Percentiles rank a stretch among this genome's conserved stretches.
phyloP scores from a whole-genome alignment of 2,329 filamentous ascomycete genomes.

The Stachybotrys chartarum region DNA sequence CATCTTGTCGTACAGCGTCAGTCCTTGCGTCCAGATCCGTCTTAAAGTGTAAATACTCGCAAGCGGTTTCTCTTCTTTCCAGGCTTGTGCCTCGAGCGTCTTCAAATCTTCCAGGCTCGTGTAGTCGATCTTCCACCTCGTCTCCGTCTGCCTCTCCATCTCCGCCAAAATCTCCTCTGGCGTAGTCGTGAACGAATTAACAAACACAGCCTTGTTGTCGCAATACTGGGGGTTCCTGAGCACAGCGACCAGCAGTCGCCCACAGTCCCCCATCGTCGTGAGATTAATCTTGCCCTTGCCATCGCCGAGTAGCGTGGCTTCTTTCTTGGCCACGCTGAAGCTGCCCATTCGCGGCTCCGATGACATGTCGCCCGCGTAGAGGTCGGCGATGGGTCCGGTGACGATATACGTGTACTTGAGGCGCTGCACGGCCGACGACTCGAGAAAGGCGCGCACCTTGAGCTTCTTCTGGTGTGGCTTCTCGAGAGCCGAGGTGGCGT shows the following conservation, averaged over 20 bases:
- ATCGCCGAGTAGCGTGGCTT: slow-evolving; percentile 54
- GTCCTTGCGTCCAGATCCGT: slow-evolving; percentile 67
- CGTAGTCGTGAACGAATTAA: slow-evolving; percentile 65
- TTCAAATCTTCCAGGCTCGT: slow-evolving; percentile 43
- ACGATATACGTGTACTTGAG: slow-evolving; percentile 61
- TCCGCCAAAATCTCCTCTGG: slow-evolving; percentile 56
- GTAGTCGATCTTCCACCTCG: slow-evolving; percentile 29
- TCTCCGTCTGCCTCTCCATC: slow-evolving; percentile 58
- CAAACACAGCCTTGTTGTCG: slow-evolving; percentile 51
- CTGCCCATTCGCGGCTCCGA: too few relatives aligned
- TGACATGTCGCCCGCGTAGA: too few relatives aligned
- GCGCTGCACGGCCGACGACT: slow-evolving; percentile 40
- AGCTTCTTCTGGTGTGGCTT: slow-evolving; percentile 65
- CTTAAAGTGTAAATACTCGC: slow-evolving; percentile 54
- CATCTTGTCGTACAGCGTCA: slow-evolving; percentile 61
- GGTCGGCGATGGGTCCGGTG: slow-evolving; percentile 61
- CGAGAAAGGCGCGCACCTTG: slow-evolving; percentile 55
- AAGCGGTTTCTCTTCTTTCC: slow-evolving; percentile 41
- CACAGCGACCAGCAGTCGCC: slow-evolving; percentile 58
- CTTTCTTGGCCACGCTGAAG: slow-evolving; percentile 50
- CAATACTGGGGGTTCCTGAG: slow-evolving; percentile 48
- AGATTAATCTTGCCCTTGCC: slow-evolving; percentile 58
- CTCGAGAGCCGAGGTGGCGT: slow-evolving; percentile 48
- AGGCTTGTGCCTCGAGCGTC: slow-evolving; percentile 50
- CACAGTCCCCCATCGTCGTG: slow-evolving; percentile 64